Conservation (phyloP, 768 basidiomycete genomes). For the Clitopilus hobsonii region DNA sequence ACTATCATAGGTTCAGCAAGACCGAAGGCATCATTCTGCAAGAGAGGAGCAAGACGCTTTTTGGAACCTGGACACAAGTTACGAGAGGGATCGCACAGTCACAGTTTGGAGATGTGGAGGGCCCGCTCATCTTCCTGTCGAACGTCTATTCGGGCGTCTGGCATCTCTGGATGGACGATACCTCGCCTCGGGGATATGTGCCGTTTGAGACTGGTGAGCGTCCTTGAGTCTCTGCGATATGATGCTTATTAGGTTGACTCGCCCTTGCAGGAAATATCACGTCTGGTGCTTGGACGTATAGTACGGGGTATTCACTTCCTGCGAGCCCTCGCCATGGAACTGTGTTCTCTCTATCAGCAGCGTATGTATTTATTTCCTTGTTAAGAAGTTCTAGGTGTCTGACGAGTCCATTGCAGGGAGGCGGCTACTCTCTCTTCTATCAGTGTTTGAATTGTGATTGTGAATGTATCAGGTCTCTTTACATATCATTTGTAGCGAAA, state of each 20-base stretch:
- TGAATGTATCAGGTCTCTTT: background rate
- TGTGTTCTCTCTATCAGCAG: constrained; percentile 12
- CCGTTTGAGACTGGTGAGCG: constrained; percentile 12
- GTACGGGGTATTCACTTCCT: constrained; percentile 12
- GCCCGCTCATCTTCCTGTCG: constrained; percentile 12
- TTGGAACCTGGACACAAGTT: constrained; percentile 12
- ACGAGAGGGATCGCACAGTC: constrained; percentile 10
- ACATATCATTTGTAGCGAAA: no score
- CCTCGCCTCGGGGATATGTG: constrained; percentile 10
- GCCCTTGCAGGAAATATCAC: constrained; percentile 10
- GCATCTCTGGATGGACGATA: constrained; percentile 14
- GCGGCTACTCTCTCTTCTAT: constrained; percentile 12
- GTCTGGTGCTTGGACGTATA: constrained; percentile 13
- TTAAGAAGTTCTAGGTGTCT: background rate
- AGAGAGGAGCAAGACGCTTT: constrained; percentile 9
- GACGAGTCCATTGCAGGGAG: constrained; percentile 1
- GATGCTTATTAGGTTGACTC: background rate
- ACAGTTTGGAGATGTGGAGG: constrained; percentile 12
- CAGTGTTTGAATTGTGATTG: background rate
- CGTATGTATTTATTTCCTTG: constrained; percentile 2
- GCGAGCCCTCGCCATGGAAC: constrained; percentile 13
- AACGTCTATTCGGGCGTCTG: constrained; percentile 9
- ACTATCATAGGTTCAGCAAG: constrained; percentile 16
- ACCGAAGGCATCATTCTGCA: constrained; percentile 9
- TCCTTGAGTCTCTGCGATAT: background rate